phyloP scores from a whole-genome alignment of 2,329 filamentous ascomycete species.

The Stenocarpella maydis region DNA sequence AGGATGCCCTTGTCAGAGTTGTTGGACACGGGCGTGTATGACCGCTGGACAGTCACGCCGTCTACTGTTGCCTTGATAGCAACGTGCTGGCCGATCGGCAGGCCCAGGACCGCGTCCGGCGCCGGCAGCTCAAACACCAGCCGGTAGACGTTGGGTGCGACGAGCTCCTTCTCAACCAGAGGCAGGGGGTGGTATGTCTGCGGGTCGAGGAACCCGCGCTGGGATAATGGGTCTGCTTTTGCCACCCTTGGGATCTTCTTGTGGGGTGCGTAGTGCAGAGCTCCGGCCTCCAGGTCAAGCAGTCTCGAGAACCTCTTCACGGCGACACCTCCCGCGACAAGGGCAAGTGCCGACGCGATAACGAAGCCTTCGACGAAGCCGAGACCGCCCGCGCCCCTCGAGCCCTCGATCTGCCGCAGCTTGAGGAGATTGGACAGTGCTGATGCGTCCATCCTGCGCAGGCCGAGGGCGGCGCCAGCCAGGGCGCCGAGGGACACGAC shows the following conservation, averaged over 20 bases:
- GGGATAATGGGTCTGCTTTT: constrained; percentile 49
- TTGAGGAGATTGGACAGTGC: constrained; percentile 36
- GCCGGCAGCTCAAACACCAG: constrained; percentile 58
- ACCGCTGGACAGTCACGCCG: constrained; percentile 55
- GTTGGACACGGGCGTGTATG: constrained; percentile 64
- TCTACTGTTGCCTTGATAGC: constrained; percentile 58
- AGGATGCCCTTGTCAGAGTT: constrained; percentile 57
- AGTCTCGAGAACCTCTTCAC: constrained; percentile 44
- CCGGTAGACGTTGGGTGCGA: constrained; percentile 55
- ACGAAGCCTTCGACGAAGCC: constrained; percentile 50
- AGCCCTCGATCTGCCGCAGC: not conserved
- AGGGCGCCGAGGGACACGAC: constrained; percentile 30
- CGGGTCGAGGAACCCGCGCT: constrained; percentile 59
- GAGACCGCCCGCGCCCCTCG: constrained; percentile 38
- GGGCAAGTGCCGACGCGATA: constrained; percentile 45
- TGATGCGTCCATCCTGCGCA: constrained; percentile 33
- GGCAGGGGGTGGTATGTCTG: constrained; percentile 56
- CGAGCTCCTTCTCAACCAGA: constrained; percentile 48
- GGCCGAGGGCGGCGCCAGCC: constrained; percentile 23
- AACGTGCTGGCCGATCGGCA: constrained; percentile 66
- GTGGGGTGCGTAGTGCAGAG: constrained; percentile 48
- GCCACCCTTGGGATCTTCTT: constrained; percentile 49
- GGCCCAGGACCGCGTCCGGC: constrained; percentile 54
- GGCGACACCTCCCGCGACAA: constrained; percentile 44
- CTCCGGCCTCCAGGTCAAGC: constrained; percentile 44